Base-by-base conservation (phyloP, 2,329 filamentous ascomycete genomes). In the Aschersonia sp. region DNA sequence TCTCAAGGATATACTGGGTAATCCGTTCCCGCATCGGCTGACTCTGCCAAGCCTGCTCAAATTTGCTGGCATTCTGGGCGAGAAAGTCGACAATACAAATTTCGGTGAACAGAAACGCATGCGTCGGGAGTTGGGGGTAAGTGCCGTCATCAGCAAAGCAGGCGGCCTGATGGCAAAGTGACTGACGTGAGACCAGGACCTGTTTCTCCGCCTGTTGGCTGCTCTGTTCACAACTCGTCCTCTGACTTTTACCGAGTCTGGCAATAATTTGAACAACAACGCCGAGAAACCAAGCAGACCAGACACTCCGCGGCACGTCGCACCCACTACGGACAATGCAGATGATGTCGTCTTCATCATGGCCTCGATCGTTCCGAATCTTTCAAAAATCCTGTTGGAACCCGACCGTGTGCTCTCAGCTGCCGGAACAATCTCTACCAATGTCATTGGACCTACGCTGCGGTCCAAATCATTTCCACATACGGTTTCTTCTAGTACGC, bases 51-150 rank as follows among this genome's bases (percentile, higher is more conserved):
- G 83, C 46, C 69, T 98, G 43, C 70, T 98, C 10, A 86, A 94
- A 56, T 96, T 97, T 58, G 85, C 87, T 0, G 85, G 86, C 1
- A 85, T 94, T 40, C 69, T 98, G 39, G 90, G 92, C 1, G 85
- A 92, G 60, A 98, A 98, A 69, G 85, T 97, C 45, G 89, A 96
- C 62, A 96, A 98, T 56, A 98, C 90, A 10, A 96, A 89, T 57
- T 97, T 96, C 65, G 90, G 90, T 35, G 90, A 97, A 66, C 87
- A 96, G 65, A 77, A 81, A 46, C 88, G 84, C 63, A 95, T 96
- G 87, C 79, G 89, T 51, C 79, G 85, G 60, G 90, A 97, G 51
- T 70, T 97, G 14, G 86, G 86, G 30, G 87, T 90, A 72, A 65
- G 84, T 75, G 9, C 1, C 6, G 6, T 11, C 22, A 6, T 30